Evolutionary conservation across 2,329 filamentous ascomycete genomes (phyloP).

Genomic region (Pezicula carpinea): DNA sequence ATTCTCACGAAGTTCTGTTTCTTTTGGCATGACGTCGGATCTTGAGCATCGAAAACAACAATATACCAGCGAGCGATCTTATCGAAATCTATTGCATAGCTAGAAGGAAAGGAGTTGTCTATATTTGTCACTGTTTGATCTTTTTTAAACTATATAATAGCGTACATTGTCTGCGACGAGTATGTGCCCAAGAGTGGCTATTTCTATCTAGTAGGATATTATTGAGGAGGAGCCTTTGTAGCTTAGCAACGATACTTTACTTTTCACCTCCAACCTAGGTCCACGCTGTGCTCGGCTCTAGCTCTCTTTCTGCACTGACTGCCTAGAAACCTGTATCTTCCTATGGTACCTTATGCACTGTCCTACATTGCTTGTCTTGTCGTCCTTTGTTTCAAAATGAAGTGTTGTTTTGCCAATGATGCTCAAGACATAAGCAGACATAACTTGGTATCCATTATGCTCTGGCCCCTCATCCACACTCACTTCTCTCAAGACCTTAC

Average conservation of each 20-base stretch:
- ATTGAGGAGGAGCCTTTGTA: not conserved
- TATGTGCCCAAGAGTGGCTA: not conserved
- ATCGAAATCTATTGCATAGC: conserved; percentile 1
- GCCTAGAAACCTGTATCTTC: not conserved
- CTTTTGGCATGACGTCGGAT: conserved; percentile 5
- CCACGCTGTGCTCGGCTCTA: not conserved
- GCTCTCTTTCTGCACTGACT: not conserved
- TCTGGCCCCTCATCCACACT: too few relatives aligned
- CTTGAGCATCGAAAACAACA: not conserved
- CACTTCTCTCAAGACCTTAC: too few relatives aligned
- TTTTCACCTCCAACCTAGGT: not conserved
- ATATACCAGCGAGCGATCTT: conserved; percentile 24
- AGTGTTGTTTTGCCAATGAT: too few relatives aligned
- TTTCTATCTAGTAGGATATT: not conserved
- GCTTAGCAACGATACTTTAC: not conserved
- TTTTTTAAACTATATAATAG: not conserved
- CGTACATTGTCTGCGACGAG: conserved; percentile 3
- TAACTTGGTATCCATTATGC: too few relatives aligned
- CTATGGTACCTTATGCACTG: not conserved
- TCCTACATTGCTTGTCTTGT: not conserved
- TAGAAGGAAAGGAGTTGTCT: not conserved
- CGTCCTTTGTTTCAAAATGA: too few relatives aligned
- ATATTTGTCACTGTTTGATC: not conserved
- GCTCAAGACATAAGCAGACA: too few relatives aligned
- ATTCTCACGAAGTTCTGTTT: conserved; percentile 7